Percentiles rank a stretch among this genome's conserved stretches.
Conservation (phyloP, 352 stramenopile species). For the Blastocystis sp. region DNA sequence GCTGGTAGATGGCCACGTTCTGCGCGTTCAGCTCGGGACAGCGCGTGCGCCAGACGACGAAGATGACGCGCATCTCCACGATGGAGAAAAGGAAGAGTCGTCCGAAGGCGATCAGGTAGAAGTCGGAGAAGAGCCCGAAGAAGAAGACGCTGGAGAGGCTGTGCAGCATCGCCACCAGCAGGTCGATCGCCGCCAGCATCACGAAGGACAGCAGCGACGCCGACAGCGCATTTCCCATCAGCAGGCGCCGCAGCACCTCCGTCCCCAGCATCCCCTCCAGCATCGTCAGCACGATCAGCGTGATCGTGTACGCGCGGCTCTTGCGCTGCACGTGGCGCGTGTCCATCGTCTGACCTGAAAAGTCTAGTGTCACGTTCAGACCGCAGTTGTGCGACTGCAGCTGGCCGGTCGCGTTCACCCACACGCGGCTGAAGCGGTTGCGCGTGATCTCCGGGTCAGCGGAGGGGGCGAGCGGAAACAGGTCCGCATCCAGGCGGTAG, state of each 20-base stretch:
- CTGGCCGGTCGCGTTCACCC: background rate
- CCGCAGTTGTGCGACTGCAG: background rate
- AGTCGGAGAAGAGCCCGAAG: background rate
- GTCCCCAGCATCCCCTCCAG: background rate
- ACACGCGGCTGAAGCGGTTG: constrained; percentile 53
- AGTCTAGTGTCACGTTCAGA: background rate
- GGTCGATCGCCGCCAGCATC: background rate
- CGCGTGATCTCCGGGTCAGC: background rate
- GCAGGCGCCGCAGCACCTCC: background rate
- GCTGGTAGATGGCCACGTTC: background rate
- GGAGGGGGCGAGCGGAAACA: constrained; percentile 5
- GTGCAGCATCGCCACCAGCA: background rate
- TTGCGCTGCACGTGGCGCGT: background rate
- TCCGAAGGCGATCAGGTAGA: constrained; percentile 21
- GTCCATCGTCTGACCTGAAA: background rate
- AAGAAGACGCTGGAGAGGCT: background rate
- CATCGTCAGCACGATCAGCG: background rate
- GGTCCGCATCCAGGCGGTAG: constrained; percentile 66
- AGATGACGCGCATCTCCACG: constrained; percentile 34
- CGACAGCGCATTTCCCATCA: background rate
- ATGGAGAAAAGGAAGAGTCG: constrained; percentile 41
- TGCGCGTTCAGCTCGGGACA: background rate
- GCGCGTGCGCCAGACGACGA: background rate
- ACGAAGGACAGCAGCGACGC: background rate
- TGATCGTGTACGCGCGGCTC: background rate